These are phyloP conservation scores for Alternaria solani DNA, from an alignment of 2,329 filamentous ascomycete genomes.

Conservation along the genomic window DNA sequence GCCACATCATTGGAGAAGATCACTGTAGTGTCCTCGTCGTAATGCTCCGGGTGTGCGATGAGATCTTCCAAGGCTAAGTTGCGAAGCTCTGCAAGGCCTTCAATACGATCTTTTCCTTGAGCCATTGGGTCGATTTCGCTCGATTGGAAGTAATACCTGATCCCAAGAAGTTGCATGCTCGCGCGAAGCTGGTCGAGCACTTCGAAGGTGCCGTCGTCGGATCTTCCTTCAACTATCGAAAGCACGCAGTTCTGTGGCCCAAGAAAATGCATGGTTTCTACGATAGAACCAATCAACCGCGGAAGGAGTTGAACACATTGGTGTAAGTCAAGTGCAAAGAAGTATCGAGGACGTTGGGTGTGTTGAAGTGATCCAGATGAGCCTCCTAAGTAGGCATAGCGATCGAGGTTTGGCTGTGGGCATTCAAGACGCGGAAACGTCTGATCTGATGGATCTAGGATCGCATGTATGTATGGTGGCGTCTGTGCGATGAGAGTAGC, in stretches of 20 bases:
- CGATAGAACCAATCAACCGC: constrained; percentile 60
- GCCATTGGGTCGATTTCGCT: constrained; percentile 56
- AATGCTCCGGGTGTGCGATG: constrained; percentile 72
- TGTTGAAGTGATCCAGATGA: constrained; percentile 8
- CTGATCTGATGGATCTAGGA: constrained; percentile 26
- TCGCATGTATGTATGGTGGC: constrained; percentile 26
- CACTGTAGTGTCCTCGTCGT: constrained; percentile 92
- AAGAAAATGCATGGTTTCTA: constrained; percentile 61
- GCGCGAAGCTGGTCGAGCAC: constrained; percentile 56
- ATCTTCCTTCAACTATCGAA: constrained; percentile 65
- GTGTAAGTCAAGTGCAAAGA: constrained; percentile 64
- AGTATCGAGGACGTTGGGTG: constrained; percentile 34
- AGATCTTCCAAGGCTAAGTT: constrained; percentile 63
- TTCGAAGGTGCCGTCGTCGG: constrained; percentile 63
- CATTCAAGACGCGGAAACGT: constrained; percentile 29
- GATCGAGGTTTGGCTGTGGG: constrained; percentile 21
- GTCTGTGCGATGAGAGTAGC: constrained; percentile 21
- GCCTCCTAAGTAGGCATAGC: constrained; percentile 26
- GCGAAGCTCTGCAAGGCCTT: constrained; percentile 59
- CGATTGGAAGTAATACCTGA: constrained; percentile 54
- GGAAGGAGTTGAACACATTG: constrained; percentile 58
- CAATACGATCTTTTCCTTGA: constrained; percentile 53
- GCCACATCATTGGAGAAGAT: constrained; percentile 87
- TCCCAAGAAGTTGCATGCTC: constrained; percentile 48
- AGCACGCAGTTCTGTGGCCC: constrained; percentile 61